Evolutionary conservation across 73 alveolate species (phyloP).

Genomic region (Blepharisma stoltei): DNA sequence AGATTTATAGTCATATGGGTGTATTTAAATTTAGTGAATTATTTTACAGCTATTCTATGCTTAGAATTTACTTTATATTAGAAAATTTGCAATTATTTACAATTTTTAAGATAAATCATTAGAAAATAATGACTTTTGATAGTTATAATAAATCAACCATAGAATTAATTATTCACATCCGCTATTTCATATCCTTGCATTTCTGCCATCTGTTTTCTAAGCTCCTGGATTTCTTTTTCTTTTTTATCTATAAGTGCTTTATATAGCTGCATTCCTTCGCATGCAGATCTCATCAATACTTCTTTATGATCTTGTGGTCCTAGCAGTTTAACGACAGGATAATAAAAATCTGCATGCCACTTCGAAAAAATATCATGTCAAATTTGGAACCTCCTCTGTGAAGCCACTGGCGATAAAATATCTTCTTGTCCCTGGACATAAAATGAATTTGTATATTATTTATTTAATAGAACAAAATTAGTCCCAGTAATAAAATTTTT

Average conservation of each 20-base stretch:
- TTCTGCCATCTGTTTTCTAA: slow-evolving; percentile 11
- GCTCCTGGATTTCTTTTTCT: slow-evolving; percentile 19
- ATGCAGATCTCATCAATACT: slow-evolving; percentile 25
- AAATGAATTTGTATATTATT: slow-evolving; percentile 24
- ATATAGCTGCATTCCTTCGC: slow-evolving; percentile 28
- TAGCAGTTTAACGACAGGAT: background rate
- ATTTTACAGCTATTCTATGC: no score
- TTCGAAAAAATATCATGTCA: slow-evolving; percentile 23
- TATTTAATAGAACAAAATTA: no score
- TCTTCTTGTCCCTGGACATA: slow-evolving; percentile 23
- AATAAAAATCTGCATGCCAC: slow-evolving; percentile 20
- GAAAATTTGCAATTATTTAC: no score
- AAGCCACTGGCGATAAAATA: background rate
- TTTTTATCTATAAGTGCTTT: slow-evolving; percentile 3
- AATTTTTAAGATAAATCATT: no score
- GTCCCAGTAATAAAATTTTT: no score
- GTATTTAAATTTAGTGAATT: no score
- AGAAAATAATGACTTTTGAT: no score
- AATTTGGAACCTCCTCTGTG: background rate
- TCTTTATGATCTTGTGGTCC: slow-evolving; percentile 27
- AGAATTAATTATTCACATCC: no score
- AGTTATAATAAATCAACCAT: no score
- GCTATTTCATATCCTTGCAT: background rate
- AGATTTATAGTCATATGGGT: no score
- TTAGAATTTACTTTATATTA: no score